Base-by-base conservation (phyloP, 805 yeast genomes). In the Kockiozyma suomiensis region DNA sequence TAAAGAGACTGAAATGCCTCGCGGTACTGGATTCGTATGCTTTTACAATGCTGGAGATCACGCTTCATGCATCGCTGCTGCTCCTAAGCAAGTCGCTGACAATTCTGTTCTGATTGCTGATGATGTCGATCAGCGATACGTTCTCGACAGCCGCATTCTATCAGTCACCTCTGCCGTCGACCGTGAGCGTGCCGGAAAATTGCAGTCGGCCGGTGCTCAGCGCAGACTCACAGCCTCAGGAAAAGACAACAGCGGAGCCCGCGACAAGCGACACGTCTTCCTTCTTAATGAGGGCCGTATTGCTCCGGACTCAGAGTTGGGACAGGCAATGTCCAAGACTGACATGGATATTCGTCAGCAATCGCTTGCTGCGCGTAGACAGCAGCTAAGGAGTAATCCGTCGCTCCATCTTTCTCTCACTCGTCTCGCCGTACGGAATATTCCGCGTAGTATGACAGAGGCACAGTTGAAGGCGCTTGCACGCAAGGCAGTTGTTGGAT, bases 21-120 rank as follows among this genome's bases (percentile, higher is more conserved):
- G 81, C 72, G 99, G 99, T 64, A 87, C 97, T 0, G 99, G 97
- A 0, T 94, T 94, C 72, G 96, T 94, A 45, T 96, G 97, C 0
- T 94, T 94, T 72, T 74, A 73, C 52, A 76, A 80, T 23, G 83
- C 82, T 55, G 84, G 80, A 3, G 82, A 87, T 2, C 88, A 84
- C 68, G 79, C 80, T 33, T 80, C 82, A 54, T 92, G 97, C 75
- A 72, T 92, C 37, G 78, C 79, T 3, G 81, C 84, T 69, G 97
- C 97, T 0, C 98, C 99, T 25, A 82, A 83, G 46, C 78, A 84
- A 13, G 81, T 87, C 4, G 72, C 82, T 0, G 84, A 91, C 3
- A 50, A 55, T 37, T 61, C 70, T 21, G 78, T 90, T 70, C 80
- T 94, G 68, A 85, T 94, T 59, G 87, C 97, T 12, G 99, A 93